Percentiles rank a stretch among this genome's conserved stretches.
Conservation (phyloP, 257 asterid genomes). For the Solanum boliviense region DNA sequence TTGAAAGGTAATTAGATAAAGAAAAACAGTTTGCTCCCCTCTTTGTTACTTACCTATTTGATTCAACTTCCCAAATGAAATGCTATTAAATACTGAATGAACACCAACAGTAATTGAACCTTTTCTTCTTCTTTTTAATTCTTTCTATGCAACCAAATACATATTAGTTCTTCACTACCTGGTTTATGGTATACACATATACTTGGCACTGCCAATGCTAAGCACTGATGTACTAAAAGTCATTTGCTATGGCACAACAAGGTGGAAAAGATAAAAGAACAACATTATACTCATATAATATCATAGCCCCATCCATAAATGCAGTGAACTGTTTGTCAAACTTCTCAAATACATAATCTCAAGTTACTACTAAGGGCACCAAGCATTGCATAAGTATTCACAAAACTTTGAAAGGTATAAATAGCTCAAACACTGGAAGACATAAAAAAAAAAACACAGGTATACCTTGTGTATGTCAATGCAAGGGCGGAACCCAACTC, state of each 20-base stretch:
- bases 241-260: background rate
- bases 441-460: background rate
- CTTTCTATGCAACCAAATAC: background rate
- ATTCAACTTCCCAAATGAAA: background rate
- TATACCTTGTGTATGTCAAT: slow-evolving; percentile 93
- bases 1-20: background rate
- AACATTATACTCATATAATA: background rate
- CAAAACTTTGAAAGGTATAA: background rate
- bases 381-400: background rate
- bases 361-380: background rate
- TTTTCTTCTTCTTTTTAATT: background rate
- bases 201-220: background rate
- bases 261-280: background rate
- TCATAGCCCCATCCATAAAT: background rate
- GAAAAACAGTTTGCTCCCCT: background rate
- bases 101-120: background rate
- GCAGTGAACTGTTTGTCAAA: background rate
- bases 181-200: background rate
- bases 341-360: background rate
- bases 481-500: slow-evolving; percentile 86
- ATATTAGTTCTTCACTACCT: background rate
- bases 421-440: background rate
- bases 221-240: background rate
- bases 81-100: background rate
- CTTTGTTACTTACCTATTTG: background rate